A percentile compares a stretch with the other conserved stretches of the same genome.
phyloP scores from a whole-genome alignment of 495 filamentous ascomycete genomes.

The Margaritispora aquatica region DNA sequence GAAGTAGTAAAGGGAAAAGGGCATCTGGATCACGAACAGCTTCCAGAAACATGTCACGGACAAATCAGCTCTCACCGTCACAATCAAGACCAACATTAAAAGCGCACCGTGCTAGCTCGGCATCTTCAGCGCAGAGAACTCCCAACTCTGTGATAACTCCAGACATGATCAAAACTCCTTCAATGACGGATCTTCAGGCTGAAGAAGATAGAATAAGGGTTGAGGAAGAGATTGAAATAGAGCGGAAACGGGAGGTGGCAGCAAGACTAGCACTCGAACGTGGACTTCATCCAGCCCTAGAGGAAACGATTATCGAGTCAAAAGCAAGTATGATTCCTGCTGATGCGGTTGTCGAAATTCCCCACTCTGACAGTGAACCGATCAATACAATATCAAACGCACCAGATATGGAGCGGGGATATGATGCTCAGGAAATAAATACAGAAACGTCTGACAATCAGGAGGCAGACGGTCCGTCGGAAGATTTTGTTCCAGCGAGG shows the following conservation, averaged over 20 bases:
- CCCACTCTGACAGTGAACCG: background rate
- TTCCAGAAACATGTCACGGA: slow-evolving; percentile 46
- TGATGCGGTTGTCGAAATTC: slow-evolving; percentile 22
- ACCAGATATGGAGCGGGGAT: background rate
- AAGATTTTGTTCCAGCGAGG: slow-evolving; percentile 22
- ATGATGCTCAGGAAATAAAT: background rate
- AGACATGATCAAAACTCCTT: slow-evolving; percentile 39
- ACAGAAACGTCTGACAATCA: background rate
- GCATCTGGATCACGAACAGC: slow-evolving; percentile 45
- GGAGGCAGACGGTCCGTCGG: background rate
- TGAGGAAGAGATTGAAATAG: slow-evolving; percentile 66
- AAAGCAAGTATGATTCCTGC: slow-evolving; percentile 1
- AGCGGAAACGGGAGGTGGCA: slow-evolving; percentile 65
- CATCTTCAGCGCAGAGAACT: slow-evolving; percentile 23
- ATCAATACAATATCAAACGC: background rate
- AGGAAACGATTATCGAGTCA: background rate
- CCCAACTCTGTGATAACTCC: slow-evolving; percentile 10
- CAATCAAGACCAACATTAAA: slow-evolving; percentile 31
- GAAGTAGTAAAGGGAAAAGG: slow-evolving; percentile 53
- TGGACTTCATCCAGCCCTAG: slow-evolving; percentile 42
- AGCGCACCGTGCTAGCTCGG: slow-evolving; percentile 28
- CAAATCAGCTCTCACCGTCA: slow-evolving; percentile 40
- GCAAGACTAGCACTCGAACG: slow-evolving; percentile 62
- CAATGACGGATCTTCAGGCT: slow-evolving; percentile 64
- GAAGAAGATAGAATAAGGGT: slow-evolving; percentile 65